Evolutionary conservation across 108 stramenopile genomes (phyloP).

Genomic region (Cyclotella distinguenda): DNA sequence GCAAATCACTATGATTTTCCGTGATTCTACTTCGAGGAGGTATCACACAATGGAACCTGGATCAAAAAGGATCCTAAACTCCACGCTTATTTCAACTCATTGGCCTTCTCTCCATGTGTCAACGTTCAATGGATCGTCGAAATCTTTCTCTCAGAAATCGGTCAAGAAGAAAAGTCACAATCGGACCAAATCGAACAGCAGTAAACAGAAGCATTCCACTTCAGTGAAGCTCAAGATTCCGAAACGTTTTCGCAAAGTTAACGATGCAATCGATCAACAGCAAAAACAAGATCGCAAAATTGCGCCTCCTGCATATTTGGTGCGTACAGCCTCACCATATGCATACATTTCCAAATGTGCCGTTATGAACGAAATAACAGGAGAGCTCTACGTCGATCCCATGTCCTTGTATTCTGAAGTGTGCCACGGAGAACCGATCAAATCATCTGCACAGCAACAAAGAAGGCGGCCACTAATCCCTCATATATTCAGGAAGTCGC

Average conservation of each 20-base stretch:
- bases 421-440: neutral
- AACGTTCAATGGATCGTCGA: too few relatives aligned
- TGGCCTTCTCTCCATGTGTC: too few relatives aligned
- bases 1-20: too few relatives aligned
- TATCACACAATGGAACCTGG: too few relatives aligned
- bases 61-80: too few relatives aligned
- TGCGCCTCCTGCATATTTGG: slow-evolving; percentile 33
- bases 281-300: slow-evolving; percentile 5
- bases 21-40: too few relatives aligned
- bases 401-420: slow-evolving; percentile 30
- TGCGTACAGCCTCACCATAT: slow-evolving; percentile 34
- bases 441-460: slow-evolving; percentile 1
- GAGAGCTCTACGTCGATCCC: slow-evolving; percentile 41
- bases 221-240: neutral
- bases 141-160: too few relatives aligned
- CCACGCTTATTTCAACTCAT: too few relatives aligned
- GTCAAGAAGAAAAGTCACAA: too few relatives aligned
- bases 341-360: slow-evolving; percentile 42
- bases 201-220: too few relatives aligned
- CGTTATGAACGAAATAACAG: slow-evolving; percentile 35
- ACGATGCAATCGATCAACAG: slow-evolving; percentile 11
- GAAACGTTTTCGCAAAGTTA: neutral
- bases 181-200: too few relatives aligned
- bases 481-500: slow-evolving; percentile 25
- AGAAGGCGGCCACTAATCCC: slow-evolving; percentile 27